Evolutionary conservation across 345 rosid species (phyloP).

Genomic region (Dipteronia sinensis): DNA sequence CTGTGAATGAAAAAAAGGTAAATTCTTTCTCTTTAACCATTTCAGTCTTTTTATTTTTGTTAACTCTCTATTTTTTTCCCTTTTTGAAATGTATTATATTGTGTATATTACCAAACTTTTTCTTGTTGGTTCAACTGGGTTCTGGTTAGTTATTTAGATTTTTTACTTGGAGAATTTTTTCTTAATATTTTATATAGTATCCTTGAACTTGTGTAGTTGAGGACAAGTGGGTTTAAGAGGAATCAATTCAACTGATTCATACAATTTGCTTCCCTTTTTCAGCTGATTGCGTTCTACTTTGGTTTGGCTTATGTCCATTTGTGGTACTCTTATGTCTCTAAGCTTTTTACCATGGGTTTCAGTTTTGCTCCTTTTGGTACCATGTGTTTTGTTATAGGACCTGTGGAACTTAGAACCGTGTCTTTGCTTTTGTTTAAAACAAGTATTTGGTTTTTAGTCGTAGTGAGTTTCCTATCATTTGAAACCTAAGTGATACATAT

Average conservation of each 20-base stretch:
- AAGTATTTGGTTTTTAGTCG: not conserved
- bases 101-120: too few relatives aligned
- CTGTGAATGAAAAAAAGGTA: conserved; percentile 78
- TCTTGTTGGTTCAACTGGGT: conserved; percentile 2
- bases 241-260: not conserved
- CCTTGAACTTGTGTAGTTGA: not conserved
- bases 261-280: not conserved
- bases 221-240: not conserved
- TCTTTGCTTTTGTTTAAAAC: not conserved
- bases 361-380: not conserved
- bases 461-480: not conserved
- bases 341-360: not conserved
- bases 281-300: too few relatives aligned
- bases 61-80: not conserved
- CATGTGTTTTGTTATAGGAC: not conserved
- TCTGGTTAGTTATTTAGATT: not conserved
- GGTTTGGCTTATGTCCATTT: too few relatives aligned
- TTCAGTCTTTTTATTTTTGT: not conserved
- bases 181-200: too few relatives aligned
- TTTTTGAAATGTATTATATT: not conserved
- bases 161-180: not conserved
- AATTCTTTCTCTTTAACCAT: conserved; percentile 3
- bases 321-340: not conserved
- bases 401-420: not conserved
- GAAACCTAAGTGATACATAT: not conserved